Conservation (phyloP, 352 stramenopile species). For the Pythium inflatum region DNA sequence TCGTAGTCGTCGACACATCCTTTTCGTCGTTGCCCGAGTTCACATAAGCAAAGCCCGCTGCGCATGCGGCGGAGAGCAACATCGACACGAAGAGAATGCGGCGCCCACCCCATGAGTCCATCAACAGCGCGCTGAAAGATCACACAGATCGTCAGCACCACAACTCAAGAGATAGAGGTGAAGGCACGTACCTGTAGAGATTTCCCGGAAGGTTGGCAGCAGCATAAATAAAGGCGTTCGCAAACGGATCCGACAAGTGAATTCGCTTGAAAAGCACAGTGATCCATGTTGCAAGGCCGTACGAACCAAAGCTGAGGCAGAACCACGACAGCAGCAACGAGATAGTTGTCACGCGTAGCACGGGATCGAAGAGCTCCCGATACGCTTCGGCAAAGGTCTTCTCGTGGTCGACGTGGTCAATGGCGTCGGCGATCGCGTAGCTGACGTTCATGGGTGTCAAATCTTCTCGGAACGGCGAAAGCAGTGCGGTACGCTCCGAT, state of each 20-base stretch:
- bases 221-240: slow-evolving; percentile 93
- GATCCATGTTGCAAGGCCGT: slow-evolving; percentile 94
- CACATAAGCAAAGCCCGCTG: slow-evolving; percentile 76
- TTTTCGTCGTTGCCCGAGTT: slow-evolving; percentile 35
- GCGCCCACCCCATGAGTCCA: slow-evolving; percentile 70
- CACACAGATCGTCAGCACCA: no score
- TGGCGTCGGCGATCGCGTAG: slow-evolving; percentile 24
- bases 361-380: slow-evolving; percentile 53
- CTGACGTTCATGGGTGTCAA: slow-evolving; percentile 19
- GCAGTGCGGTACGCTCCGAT: slow-evolving; percentile 33
- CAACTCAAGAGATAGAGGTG: no score
- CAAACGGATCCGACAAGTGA: slow-evolving; percentile 86
- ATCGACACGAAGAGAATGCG: slow-evolving; percentile 78
- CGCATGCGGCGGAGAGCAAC: slow-evolving; percentile 64
- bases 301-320: slow-evolving; percentile 85
- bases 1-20: slow-evolving; percentile 23
- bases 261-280: slow-evolving; percentile 93
- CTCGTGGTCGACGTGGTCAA: slow-evolving; percentile 22
- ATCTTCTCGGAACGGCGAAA: slow-evolving; percentile 34
- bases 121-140: slow-evolving; percentile 50
- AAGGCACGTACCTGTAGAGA: slow-evolving; percentile 67
- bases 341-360: slow-evolving; percentile 64
- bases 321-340: slow-evolving; percentile 72
- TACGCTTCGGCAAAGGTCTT: slow-evolving; percentile 38
- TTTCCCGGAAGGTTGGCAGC: slow-evolving; percentile 91